phyloP scores from a whole-genome alignment of 1,284 basidiomycete species.

The Stereum hirsutum region DNA sequence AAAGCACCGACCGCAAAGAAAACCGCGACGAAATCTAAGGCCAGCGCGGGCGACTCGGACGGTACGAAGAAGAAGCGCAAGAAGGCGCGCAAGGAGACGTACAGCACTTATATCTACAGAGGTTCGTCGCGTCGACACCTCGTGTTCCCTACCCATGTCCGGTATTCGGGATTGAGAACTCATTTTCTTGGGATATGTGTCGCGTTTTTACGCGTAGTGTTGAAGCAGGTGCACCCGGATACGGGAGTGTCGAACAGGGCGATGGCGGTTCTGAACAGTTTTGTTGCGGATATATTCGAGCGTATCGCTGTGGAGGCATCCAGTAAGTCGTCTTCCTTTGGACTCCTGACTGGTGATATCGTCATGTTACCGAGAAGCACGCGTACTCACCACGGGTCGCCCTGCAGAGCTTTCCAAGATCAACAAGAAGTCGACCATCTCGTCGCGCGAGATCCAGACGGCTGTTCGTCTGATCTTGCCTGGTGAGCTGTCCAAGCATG shows the following conservation, averaged over 20 bases:
- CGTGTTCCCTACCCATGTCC: neutral
- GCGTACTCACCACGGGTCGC: neutral
- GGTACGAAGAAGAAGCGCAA: constrained; percentile 49
- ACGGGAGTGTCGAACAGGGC: constrained; percentile 73
- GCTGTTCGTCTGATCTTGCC: constrained; percentile 87
- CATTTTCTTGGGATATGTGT: constrained; percentile 7
- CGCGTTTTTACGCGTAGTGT: constrained; percentile 23
- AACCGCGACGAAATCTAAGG: constrained; percentile 8
- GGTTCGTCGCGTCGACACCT: constrained; percentile 21
- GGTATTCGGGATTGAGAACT: neutral
- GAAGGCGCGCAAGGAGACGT: constrained; percentile 54
- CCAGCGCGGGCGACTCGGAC: constrained; percentile 16
- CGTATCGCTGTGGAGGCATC: constrained; percentile 63
- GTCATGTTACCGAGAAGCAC: neutral
- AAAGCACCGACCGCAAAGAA: neutral
- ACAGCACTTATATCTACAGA: constrained; percentile 64
- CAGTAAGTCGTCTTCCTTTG: constrained; percentile 28
- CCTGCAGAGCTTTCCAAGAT: constrained; percentile 53
- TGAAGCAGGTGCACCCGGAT: constrained; percentile 68
- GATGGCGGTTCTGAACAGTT: constrained; percentile 68
- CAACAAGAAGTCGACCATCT: constrained; percentile 89
- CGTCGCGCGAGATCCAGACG: constrained; percentile 90
- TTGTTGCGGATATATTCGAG: constrained; percentile 67
- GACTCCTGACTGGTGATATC: neutral
- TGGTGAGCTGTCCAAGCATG: constrained; percentile 77